Base-by-base conservation (phyloP, 495 filamentous ascomycete genomes). In the Achaetomiella virescens region DNA sequence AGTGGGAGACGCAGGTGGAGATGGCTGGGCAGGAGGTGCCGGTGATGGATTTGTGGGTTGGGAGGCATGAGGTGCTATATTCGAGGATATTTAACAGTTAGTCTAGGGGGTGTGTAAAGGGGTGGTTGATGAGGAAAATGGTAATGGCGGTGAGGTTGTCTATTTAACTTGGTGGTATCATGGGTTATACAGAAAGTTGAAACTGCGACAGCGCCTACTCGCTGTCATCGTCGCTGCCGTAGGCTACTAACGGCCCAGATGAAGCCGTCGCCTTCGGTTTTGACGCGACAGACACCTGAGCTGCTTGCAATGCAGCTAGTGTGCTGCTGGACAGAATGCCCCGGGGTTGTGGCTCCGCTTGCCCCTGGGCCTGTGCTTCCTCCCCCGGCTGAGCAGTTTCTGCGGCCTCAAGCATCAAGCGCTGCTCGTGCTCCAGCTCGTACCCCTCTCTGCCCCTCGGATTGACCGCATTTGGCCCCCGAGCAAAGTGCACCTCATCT, bases 31-130 rank as follows among this genome's bases (percentile, higher is more conserved):
- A 97, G 75, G 80, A 77, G 24, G 87, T 92, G 37, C 90, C 91
- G 8, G 82, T 85, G 17, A 80, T 97, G 76, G 93, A 98, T 79
- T 66, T 98, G 42, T 98, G 92, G 90, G 77, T 95, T 54, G 93
- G 95, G 11, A 82, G 93, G 67, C 93, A 98, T 73, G 93, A 98
- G 77, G 69, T 96, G 67, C 71, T 98, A 37, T 98, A 98, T 73
- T 95, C 89, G 59, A 84, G 93, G 67, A 97, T 98, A 48, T 98
- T 98, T 63, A 97, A 98, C 68, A 79, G 78, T 51, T 82, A 52
- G 68, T n/a, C n/a, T n/a, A n/a, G n/a, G n/a, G n/a, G n/a, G n/a
- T n/a, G n/a, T n/a, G n/a, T n/a, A n/a, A n/a, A n/a, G n/a, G n/a
- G n/a, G n/a, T n/a, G n/a, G n/a, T n/a, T n/a, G n/a, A n/a, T n/a